A percentile compares a stretch with the other conserved stretches of the same genome.
Conservation (phyloP, 2,329 filamentous ascomycete genomes). For the Diatrype stigma region DNA sequence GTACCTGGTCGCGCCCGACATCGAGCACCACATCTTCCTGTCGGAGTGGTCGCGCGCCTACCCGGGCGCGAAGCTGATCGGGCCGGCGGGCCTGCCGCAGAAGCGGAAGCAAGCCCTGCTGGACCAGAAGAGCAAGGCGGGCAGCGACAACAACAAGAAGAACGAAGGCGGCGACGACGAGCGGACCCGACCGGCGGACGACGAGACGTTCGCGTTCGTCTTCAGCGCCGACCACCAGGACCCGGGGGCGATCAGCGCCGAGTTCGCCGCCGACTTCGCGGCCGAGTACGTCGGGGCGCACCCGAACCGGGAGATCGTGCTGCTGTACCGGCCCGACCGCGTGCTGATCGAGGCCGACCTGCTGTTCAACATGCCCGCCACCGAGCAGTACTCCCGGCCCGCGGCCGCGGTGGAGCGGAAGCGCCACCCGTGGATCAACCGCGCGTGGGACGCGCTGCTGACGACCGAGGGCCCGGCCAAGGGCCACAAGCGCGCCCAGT, state of each 20-base stretch:
- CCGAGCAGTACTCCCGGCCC: slow-evolving; percentile 73
- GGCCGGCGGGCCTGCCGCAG: slow-evolving; percentile 75
- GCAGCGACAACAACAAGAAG: too few relatives aligned
- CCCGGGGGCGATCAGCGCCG: slow-evolving; percentile 56
- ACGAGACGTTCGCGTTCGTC: slow-evolving; percentile 61
- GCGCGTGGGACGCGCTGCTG: slow-evolving; percentile 50
- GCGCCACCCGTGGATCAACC: slow-evolving; percentile 34
- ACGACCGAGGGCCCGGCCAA: slow-evolving; percentile 61
- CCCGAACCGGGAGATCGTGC: slow-evolving; percentile 81
- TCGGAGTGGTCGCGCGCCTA: slow-evolving; percentile 78
- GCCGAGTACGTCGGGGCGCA: slow-evolving; percentile 79
- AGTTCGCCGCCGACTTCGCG: slow-evolving; percentile 85
- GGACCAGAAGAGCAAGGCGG: too few relatives aligned
- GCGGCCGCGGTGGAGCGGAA: slow-evolving; percentile 42
- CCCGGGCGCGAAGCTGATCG: slow-evolving; percentile 75
- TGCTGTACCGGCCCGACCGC: slow-evolving; percentile 73
- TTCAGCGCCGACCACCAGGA: slow-evolving; percentile 55
- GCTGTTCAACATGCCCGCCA: slow-evolving; percentile 84
- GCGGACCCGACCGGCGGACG: slow-evolving; percentile 48
- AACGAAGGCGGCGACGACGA: slow-evolving; percentile 51
- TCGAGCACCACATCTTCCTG: slow-evolving; percentile 94
- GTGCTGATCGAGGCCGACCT: slow-evolving; percentile 87
- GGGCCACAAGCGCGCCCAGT: slow-evolving; percentile 75
- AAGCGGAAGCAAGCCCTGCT: too few relatives aligned
- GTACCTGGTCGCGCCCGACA: slow-evolving; percentile 84